Base-by-base conservation (phyloP, 441 rosid genomes). In the Corymbia calophylla region DNA sequence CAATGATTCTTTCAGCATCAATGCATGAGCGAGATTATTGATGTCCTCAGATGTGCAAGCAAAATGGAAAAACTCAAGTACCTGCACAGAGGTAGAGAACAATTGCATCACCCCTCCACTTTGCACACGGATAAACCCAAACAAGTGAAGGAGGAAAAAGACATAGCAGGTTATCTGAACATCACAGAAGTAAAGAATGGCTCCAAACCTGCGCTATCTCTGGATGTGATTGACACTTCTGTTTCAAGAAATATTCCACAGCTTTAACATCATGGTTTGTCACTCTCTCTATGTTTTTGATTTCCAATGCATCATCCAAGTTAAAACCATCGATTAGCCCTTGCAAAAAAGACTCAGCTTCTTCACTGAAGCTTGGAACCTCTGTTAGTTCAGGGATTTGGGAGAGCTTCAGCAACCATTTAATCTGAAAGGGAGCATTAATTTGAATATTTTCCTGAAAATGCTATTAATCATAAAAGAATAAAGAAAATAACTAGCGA, bases 201-300 rank as follows among this genome's bases (percentile, higher is more conserved):
- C 80, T 58, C 58, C 86, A 88, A 81, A 98, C 99, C 97, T 95
- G 94, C n/a, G 95, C 95, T 93, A 96, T 94, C 93, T 98, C 99
- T 13, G 95, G 95, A 48, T 97, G 96, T 13, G 96, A 91, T 91
- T 94, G 95, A 86, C 99, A 97, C 91, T 95, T 97, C 95, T 94
- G 96, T 92, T 98, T 98, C 94, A 98, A 92, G 92, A 96, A 96
- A 88, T 98, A 98, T 87, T 98, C 99, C 84, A 96, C 98, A 1
- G 98, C 99, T 92, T 97, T 98, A 53, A 98, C 99, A 92, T 98
- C 99, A 89, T 98, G 99, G 90, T 97, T 97, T 14, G 99, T 96
- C 88, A 95, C 96, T 91, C 89, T 94, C 96, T 98, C 99, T 17
- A 98, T 97, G 68, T 92, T 92, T 90, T 96, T 97, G 70, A 98